Evolutionary conservation across 768 basidiomycete genomes (phyloP).

Genomic region (Fomitopsis pulvina): DNA sequence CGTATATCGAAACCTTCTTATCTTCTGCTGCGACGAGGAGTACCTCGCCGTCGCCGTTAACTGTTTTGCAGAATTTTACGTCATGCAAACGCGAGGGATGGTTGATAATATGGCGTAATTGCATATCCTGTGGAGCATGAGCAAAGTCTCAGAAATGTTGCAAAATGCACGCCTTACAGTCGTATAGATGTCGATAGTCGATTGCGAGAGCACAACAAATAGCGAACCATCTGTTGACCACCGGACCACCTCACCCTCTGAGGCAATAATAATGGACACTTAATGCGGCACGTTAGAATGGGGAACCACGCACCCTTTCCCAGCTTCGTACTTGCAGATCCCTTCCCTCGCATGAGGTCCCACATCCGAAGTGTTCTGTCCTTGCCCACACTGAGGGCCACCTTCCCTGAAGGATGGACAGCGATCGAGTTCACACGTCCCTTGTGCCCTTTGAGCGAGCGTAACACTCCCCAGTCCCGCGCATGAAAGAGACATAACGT

Average conservation of each 20-base stretch:
- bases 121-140: constrained; percentile 59
- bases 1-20: constrained; percentile 78
- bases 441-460: constrained; percentile 87
- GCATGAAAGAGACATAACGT: constrained; percentile 87
- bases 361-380: constrained; percentile 93
- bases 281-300: background rate
- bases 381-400: constrained; percentile 86
- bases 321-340: constrained; percentile 81
- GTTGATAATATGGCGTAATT: constrained; percentile 59
- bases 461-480: constrained; percentile 89
- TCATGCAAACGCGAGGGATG: constrained; percentile 86
- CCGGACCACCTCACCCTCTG: constrained; percentile 89
- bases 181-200: constrained; percentile 75
- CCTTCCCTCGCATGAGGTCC: constrained; percentile 96
- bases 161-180: constrained; percentile 42
- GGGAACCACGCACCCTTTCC: constrained; percentile 64
- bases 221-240: constrained; percentile 76
- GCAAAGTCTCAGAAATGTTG: background rate
- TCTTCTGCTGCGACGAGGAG: constrained; percentile 87
- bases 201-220: constrained; percentile 75
- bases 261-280: background rate
- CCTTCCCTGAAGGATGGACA: constrained; percentile 89
- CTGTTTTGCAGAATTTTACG: constrained; percentile 63
- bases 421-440: constrained; percentile 86
- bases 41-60: constrained; percentile 53